Percentiles rank a stretch among this genome's conserved stretches.
Conservation (phyloP, 768 basidiomycete genomes). For the Boletus fagicola region DNA sequence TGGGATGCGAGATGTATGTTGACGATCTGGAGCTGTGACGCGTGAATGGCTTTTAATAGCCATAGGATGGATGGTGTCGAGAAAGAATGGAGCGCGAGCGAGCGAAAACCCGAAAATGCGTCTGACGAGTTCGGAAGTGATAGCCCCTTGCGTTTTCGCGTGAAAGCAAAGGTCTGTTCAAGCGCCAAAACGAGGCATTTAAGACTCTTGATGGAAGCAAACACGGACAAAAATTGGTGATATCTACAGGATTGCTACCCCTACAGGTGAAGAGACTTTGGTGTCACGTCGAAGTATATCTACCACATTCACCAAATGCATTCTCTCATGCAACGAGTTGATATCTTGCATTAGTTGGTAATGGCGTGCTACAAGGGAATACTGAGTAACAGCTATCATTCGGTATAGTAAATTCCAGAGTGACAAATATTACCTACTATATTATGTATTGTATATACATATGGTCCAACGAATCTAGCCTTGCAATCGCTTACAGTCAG, state of each 20-base stretch:
- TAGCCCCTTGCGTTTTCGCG: conserved; percentile 5
- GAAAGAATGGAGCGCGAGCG: conserved; percentile 17
- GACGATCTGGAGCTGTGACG: conserved; percentile 14
- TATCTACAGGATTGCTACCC: conserved; percentile 16
- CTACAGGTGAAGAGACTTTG: too few relatives aligned
- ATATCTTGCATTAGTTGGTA: too few relatives aligned
- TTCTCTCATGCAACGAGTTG: too few relatives aligned
- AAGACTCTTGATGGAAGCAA: conserved; percentile 14
- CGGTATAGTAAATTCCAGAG: too few relatives aligned
- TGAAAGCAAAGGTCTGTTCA: conserved; percentile 12
- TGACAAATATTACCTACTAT: too few relatives aligned
- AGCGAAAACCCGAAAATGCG: conserved; percentile 8
- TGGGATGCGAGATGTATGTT: conserved; percentile 16
- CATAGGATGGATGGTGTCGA: conserved; percentile 7
- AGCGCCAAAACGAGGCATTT: conserved; percentile 20
- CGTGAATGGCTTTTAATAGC: conserved; percentile 6
- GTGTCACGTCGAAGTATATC: too few relatives aligned
- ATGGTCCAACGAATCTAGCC: too few relatives aligned
- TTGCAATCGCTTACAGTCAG: too few relatives aligned
- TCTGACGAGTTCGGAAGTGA: conserved; percentile 3
- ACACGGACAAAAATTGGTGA: conserved; percentile 16
- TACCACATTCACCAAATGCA: too few relatives aligned
- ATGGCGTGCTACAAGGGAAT: too few relatives aligned
- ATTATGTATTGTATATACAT: too few relatives aligned
- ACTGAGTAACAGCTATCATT: too few relatives aligned